A percentile compares a stretch with the other conserved stretches of the same genome.
Conservation (phyloP, 805 yeast genomes). For the Hemisphaericaspora nanyangensis region DNA sequence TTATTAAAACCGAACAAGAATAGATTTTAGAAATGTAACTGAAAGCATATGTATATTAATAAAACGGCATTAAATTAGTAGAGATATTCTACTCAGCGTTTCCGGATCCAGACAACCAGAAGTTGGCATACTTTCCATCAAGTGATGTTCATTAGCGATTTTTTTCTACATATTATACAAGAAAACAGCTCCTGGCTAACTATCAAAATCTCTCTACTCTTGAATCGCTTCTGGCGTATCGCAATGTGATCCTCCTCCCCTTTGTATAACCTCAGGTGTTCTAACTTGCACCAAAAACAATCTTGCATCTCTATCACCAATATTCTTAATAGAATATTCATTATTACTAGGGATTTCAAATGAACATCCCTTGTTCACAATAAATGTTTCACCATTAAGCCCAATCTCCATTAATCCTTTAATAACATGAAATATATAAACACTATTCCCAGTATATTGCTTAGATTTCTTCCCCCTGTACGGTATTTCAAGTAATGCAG, state of each 20-base stretch:
- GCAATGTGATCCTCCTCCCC: no score
- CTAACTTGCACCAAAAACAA: conserved; percentile 68
- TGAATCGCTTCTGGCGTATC: conserved; percentile 1
- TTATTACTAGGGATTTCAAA: conserved; percentile 80
- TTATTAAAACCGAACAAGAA: conserved; percentile 14
- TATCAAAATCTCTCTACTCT: neutral
- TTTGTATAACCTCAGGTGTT: conserved; percentile 4
- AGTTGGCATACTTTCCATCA: no score
- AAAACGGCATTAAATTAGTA: no score
- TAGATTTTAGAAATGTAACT: conserved; percentile 2
- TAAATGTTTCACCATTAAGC: conserved; percentile 53
- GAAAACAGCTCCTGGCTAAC: neutral
- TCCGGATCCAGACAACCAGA: no score
- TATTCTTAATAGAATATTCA: conserved; percentile 63
- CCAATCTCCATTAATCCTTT: conserved; percentile 69
- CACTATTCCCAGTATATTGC: conserved; percentile 60
- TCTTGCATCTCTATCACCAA: conserved; percentile 53
- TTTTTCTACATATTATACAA: no score
- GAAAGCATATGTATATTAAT: neutral
- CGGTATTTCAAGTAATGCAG: conserved; percentile 70
- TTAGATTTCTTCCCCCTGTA: conserved; percentile 55
- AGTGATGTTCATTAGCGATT: no score
- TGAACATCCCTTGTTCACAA: conserved; percentile 68
- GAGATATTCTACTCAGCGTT: no score
- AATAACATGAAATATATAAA: conserved; percentile 72